Evolutionary conservation across 139 green algal species (phyloP).

Genomic region (Micractinium sp.): DNA sequence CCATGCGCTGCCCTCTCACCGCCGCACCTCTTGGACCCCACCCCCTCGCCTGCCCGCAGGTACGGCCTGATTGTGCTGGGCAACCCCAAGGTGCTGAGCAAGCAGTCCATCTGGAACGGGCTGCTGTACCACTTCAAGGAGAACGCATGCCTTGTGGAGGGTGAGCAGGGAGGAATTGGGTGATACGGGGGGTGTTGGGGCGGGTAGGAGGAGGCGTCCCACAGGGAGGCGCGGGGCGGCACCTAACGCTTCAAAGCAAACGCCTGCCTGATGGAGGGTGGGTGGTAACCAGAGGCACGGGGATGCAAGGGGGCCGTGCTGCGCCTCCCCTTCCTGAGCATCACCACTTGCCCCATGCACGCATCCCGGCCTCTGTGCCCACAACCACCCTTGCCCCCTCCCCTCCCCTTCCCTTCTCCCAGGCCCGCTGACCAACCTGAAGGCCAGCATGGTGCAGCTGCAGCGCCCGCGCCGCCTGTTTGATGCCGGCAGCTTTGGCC

Average conservation of each 20-base stretch:
- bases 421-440: constrained; percentile 90
- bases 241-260: no score
- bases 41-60: neutral
- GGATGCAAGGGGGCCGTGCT: no score
- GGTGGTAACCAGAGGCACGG: no score
- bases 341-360: no score
- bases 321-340: no score
- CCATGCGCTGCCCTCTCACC: no score
- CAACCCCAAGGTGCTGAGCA: constrained; percentile 60
- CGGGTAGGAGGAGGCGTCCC: no score
- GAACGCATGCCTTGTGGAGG: constrained; percentile 89
- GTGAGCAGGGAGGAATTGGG: neutral
- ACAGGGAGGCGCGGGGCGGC: no score
- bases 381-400: neutral
- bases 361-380: neutral
- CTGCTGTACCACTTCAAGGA: constrained; percentile 94
- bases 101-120: constrained; percentile 89
- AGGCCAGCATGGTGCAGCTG: constrained; percentile 88
- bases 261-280: no score
- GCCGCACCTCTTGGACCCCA: no score
- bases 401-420: neutral
- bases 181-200: no score
- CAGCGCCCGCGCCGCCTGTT: constrained; percentile 70
- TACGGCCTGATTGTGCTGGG: constrained; percentile 19
- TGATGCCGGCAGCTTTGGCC: constrained; percentile 74